Percentiles rank a stretch among this genome's conserved stretches.
These are phyloP conservation scores for Metschnikowia lunata DNA, from an alignment of 805 yeast species.

Conservation along the genomic window DNA sequence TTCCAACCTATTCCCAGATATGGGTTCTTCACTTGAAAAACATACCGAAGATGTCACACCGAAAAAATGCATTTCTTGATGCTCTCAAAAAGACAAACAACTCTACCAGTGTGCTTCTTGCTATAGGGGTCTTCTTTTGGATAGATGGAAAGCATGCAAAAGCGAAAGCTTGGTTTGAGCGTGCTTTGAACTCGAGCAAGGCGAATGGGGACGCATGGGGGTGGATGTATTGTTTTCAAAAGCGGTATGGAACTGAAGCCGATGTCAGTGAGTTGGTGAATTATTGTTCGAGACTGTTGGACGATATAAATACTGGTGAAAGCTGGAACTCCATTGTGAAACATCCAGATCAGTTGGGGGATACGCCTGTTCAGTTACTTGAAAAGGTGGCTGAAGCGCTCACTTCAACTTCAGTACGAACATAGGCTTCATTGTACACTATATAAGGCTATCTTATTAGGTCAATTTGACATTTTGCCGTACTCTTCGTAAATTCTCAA, in stretches of 20 bases:
- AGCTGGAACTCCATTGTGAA: conserved; percentile 55
- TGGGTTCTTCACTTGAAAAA: conserved; percentile 62
- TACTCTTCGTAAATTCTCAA: conserved; percentile 55
- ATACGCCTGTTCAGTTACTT: conserved; percentile 38
- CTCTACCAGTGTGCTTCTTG: conserved; percentile 51
- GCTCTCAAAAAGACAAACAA: conserved; percentile 68
- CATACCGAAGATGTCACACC: conserved; percentile 45
- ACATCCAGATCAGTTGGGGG: conserved; percentile 42
- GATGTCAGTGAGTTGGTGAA: conserved; percentile 4
- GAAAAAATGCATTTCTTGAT: conserved; percentile 57
- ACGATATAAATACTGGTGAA: conserved; percentile 53
- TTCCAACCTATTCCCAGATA: conserved; percentile 55
- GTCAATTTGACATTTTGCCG: conserved; percentile 1
- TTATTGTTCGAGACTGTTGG: conserved; percentile 2
- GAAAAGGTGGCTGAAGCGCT: conserved; percentile 23
- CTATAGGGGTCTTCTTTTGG: conserved; percentile 69
- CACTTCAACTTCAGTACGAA: background rate
- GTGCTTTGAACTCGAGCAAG: conserved; percentile 53
- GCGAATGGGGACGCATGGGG: conserved; percentile 77
- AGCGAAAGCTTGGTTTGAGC: conserved; percentile 70
- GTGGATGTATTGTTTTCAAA: conserved; percentile 42
- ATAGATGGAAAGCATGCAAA: conserved; percentile 56
- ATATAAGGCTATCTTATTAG: background rate
- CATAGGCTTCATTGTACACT: no score
- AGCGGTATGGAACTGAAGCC: conserved; percentile 7